phyloP scores from a whole-genome alignment of 805 yeast species.

The Clavispora vitiphila region DNA sequence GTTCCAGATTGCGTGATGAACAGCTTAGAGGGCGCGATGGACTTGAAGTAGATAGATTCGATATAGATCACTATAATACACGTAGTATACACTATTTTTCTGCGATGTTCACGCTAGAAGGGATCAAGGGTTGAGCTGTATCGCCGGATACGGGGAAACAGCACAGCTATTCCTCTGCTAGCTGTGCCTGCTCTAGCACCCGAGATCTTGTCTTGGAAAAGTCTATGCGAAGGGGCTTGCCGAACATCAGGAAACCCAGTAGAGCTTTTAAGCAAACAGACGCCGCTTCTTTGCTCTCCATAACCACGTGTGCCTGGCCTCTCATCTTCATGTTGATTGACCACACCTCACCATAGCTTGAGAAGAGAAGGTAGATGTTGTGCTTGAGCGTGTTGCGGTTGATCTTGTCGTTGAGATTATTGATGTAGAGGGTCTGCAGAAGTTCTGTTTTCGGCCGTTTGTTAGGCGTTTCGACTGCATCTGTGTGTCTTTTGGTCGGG shows the following conservation, averaged over 20 bases:
- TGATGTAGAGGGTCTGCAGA: slow-evolving; percentile 50
- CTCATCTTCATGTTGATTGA: slow-evolving; percentile 44
- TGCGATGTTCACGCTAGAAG: no score
- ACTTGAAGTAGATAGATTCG: slow-evolving; percentile 1
- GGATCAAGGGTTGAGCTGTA: no score
- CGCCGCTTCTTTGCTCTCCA: slow-evolving; percentile 47
- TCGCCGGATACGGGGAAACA: background rate
- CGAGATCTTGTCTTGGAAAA: slow-evolving; percentile 28
- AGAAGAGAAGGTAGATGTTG: slow-evolving; percentile 53
- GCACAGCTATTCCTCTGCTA: slow-evolving; percentile 5
- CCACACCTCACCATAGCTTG: slow-evolving; percentile 62
- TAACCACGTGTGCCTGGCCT: slow-evolving; percentile 65
- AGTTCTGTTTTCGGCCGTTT: slow-evolving; percentile 13
- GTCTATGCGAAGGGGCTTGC: slow-evolving; percentile 39
- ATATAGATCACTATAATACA: background rate
- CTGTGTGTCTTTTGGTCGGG: slow-evolving; percentile 1
- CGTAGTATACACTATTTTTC: background rate
- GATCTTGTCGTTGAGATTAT: slow-evolving; percentile 57
- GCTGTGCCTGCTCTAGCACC: slow-evolving; percentile 13
- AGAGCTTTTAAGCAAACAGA: slow-evolving; percentile 44
- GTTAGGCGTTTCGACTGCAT: background rate
- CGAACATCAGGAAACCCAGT: slow-evolving; percentile 48
- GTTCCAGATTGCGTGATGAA: slow-evolving; percentile 81
- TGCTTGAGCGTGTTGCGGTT: slow-evolving; percentile 41
- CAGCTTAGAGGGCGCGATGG: slow-evolving; percentile 52